Base-by-base conservation (phyloP, 2,329 filamentous ascomycete species). In the Sporothrix dimorphospora region DNA sequence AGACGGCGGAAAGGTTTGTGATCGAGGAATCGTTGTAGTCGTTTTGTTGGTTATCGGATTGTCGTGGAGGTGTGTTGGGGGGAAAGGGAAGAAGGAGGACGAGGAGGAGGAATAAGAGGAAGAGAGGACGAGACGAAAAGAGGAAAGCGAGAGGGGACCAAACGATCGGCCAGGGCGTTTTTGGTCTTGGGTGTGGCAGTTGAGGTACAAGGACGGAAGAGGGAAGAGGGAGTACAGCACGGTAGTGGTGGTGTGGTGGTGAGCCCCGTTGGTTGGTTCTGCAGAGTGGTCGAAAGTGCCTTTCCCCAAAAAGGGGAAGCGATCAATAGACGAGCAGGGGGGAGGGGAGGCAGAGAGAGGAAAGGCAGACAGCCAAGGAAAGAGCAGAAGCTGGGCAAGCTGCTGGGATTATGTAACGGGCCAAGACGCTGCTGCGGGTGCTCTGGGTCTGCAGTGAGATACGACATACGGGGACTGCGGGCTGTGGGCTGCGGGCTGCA, bases 161-260 rank as follows among this genome's bases (percentile, higher is more conserved):
- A 34, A 47, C 7, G 57, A 51, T 51, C 59, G 69, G 55, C 69
- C 42, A 53, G 69, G 69, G 30, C 27, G 59, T 66, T 53, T 66
- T 49, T 49, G 40, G 63, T 49, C 63, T 49, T 49, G 42, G 59
- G 24, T 40, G 55, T n/a, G n/a, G 47, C 16, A 49, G 8, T 16
- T 16, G 47, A 49, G 47, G 21, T n/a, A 63, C 53, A 65, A 65
- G 61, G 40, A 19, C n/a, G 61, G 40, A 14, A 11, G 38, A 63
- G 14, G 40, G 40, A 45, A 65, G 34, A 8, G n/a, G 16, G 1
- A 47, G 6, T 45, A 47, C 45, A 47, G 45, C 45, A 16, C 45
- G 45, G 38, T 40, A 40, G 38, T 40, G n/a, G n/a, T n/a, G n/a
- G n/a, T n/a, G 45, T 11, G 0, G 45, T 47, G 6, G 45, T 47